Evolutionary conservation across 2,329 filamentous ascomycete genomes (phyloP), one percentile per base, ranked within the genome.

Genomic region (Sporothrix brasiliensis): DNA sequence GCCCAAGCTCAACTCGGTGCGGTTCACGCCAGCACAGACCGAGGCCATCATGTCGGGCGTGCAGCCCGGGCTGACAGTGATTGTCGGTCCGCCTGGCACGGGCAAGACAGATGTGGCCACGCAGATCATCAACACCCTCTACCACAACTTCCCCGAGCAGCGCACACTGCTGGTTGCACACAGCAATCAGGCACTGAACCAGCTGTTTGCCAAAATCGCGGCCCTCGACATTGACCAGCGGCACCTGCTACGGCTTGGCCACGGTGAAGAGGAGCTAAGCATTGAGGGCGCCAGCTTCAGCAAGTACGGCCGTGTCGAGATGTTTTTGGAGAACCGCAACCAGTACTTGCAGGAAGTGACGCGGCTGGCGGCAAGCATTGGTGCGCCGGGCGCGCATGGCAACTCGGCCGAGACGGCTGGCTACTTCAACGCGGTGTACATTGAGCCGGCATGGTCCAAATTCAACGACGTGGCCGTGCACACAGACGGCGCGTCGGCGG

Each of bases 21-120:
- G 93, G 41, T 99, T 98, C 77, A 99, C 95, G 4, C 89, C 94
- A 47, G 88, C 92, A 50, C 95, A 98, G 80, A 87, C 97, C 39
- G 92, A 98, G 78, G 95, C 95, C 34, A 95, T 99, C 76, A 89
- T 92, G 72, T 97, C 94, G 53, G 95, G 95, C 24, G 94, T 92
- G 7, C 96, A 99, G 76, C 94, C 95, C 49, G 95, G 96, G 24
- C 85, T 99, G 67, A 97, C 94, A 0, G 88, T 99, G 63, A 91
- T 99, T 75, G 92, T 99, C 73, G 95, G 95, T 0, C 95, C 95
- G 69, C 95, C 95, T 9, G 95, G 95, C 69, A 99, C 95, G 7
- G 95, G 96, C 73, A 99, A 99, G 83, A 99, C 95, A n/a, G 95
- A 99, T 80, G 95, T 99, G 68, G 94, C 93, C 63, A 97, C 94